Evolutionary conservation across 176 grass and related monocot species (phyloP), one percentile per base, ranked within the genome.

Genomic region (Hyparrhenia diplandra): DNA sequence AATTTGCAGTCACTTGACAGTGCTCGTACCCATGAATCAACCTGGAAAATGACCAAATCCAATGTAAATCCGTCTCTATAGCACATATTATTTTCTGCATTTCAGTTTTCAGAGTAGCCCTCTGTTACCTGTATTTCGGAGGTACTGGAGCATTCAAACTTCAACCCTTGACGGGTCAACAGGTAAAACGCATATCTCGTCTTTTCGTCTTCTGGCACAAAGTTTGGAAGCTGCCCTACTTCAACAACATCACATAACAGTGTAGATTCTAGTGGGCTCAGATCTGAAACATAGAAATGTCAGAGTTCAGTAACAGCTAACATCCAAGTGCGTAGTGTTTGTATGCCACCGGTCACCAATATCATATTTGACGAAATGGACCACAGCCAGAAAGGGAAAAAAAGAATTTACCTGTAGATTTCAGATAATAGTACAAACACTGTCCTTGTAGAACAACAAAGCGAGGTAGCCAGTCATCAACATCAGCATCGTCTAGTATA

Each of bases 371-470:
- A 36, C 17, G n/a, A n/a, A n/a, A n/a, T 57, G 7, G 14, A 52
- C 29, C 24, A 62, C 28, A 18, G 71, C 37, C 20, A 27, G 4
- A 47, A 73, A 36, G 20, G 34, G 28, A 40, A 71, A 39, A 13
- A n/a, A 47, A 84, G 41, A 25, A 23, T 80, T 82, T 85, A 94
- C 95, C 95, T 74, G 88, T 95, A 70, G 88, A 94, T 85, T 93
- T 98, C 13, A 98, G 88, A 79, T 94, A 98, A 66, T 93, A 93
- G 84, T 89, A 98, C 35, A 98, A 49, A 37, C 86, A 95, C 51
- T 88, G 94, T 35, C 95, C 95, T 36, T 98, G 92, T 79, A 98
- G 84, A 73, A 95, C 92, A 57, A 98, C 88, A 82, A 98, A 98
- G 35, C 92, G 88, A 12, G 95, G 92, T 61, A 98, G 86, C 90